Base-by-base conservation (phyloP, 108 stramenopile species). In the Aurantiochytrium sp. region DNA sequence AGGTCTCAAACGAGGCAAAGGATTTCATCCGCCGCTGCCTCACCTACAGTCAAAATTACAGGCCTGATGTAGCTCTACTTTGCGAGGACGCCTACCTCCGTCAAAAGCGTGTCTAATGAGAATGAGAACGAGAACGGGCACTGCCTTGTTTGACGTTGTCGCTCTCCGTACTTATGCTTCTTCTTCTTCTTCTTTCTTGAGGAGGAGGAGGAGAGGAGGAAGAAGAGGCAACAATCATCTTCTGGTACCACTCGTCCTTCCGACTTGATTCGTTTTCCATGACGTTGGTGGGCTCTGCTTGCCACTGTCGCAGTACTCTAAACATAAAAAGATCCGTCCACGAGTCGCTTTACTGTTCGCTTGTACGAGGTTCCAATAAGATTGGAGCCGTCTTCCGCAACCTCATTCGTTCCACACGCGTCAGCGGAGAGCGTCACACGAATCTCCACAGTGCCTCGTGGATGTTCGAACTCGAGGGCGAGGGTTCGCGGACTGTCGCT, bases 21-120 rank as follows among this genome's bases (percentile, higher is more conserved):
- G 95, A 94, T 10, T 99, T 99, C 88, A 96, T 99, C 53, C 95
- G 95, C 16, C 92, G 92, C 49, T 98, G 97, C 88, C 95, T 99
- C 8, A 94, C 95, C 23, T 96, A 97, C 91, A 95, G 96, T 58
- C 97, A 98, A 88, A 91, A 93, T 10, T 91, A 93, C 58, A 95
- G 99, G 16, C 99, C 99, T 8, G 97, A 94, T 72, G 96, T 99
- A 69, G 95, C 89, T 23, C 93, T 96, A 59, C 90, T 98, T 51
- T 98, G 97, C 87, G 90, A 93, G 23, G 92, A 97, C 88, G 58
- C 92, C 0, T 98, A 99, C 89, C 92, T 96, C 23, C 35, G 87
- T 51, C 28, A 29, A 44, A 90, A 43, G 42, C 44, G 19, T 0
- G 35, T 49, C 12, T 89, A 89, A 87, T 59, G 21, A 59, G 35